Evolutionary conservation across 305 asterid genomes (phyloP).

Genomic region (Rubia tinctorum): DNA sequence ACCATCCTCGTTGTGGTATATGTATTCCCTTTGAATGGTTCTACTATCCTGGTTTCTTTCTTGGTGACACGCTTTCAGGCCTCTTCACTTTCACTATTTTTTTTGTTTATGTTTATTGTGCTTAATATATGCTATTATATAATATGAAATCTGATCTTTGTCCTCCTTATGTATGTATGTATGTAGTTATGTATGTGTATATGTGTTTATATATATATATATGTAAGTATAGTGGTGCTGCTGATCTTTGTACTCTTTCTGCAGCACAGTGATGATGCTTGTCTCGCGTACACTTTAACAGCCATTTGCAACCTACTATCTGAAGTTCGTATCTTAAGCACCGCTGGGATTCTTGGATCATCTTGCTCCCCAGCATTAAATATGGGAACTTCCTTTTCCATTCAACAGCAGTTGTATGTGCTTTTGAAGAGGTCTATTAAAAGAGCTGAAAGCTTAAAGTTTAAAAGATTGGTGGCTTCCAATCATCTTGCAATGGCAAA

Average conservation of each 20-base stretch:
- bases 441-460: constrained; percentile 82
- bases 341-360: constrained; percentile 76
- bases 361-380: constrained; percentile 73
- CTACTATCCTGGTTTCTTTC: constrained; percentile 8
- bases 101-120: background rate
- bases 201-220: no score
- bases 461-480: constrained; percentile 81
- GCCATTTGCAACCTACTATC: constrained; percentile 85
- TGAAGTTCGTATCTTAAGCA: constrained; percentile 68
- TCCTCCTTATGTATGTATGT: constrained; percentile 16
- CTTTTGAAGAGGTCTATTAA: constrained; percentile 83
- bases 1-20: background rate
- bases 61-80: background rate
- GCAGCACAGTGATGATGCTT: constrained; percentile 88
- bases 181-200: no score
- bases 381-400: constrained; percentile 67
- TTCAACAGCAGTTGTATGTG: constrained; percentile 85
- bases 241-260: constrained; percentile 27
- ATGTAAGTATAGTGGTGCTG: background rate
- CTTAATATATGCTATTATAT: background rate
- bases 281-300: constrained; percentile 87
- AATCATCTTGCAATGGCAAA: constrained; percentile 89
- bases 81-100: background rate
- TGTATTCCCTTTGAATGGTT: background rate
- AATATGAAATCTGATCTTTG: constrained; percentile 13